phyloP scores from a whole-genome alignment of 2,329 filamentous ascomycete genomes.

The Beauveria varroae region DNA sequence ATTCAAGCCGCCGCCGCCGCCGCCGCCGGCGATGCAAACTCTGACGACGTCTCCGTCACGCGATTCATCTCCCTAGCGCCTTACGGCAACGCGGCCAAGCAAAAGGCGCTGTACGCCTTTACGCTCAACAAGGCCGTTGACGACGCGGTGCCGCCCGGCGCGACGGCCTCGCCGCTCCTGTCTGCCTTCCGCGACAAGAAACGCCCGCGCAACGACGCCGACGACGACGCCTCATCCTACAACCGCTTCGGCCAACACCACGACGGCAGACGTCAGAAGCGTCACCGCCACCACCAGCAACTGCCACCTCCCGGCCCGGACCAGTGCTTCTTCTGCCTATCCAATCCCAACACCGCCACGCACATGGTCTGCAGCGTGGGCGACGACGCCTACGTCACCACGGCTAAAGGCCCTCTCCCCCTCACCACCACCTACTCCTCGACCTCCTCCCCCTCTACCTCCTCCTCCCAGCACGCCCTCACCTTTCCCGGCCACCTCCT shows the following conservation, averaged over 20 bases:
- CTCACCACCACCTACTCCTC: conserved; percentile 65
- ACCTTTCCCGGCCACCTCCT: conserved; percentile 79
- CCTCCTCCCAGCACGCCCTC: conserved; percentile 53
- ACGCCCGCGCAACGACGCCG: conserved; percentile 39
- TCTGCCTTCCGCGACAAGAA: conserved; percentile 45
- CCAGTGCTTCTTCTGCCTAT: conserved; percentile 92
- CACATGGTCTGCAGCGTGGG: conserved; percentile 90
- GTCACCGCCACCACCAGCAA: conserved; percentile 37
- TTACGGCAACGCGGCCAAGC: conserved; percentile 67
- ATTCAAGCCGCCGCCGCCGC: conserved; percentile 49
- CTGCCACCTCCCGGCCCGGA: conserved; percentile 61
- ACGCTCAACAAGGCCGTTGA: conserved; percentile 56
- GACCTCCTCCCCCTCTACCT: conserved; percentile 27
- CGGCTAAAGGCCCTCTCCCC: conserved; percentile 82
- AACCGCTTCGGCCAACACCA: conserved; percentile 45
- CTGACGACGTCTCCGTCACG: conserved; percentile 56
- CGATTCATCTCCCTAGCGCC: conserved; percentile 85
- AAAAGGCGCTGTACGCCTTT: conserved; percentile 77
- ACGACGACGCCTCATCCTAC: conserved; percentile 26
- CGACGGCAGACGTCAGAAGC: conserved; percentile 36
- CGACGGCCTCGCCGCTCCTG: conserved; percentile 74
- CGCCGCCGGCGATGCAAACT: conserved; percentile 18
- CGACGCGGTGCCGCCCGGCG: conserved; percentile 57
- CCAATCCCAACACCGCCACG: conserved; percentile 72
- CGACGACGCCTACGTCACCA: conserved; percentile 80